Percentiles rank a stretch among this genome's conserved stretches.
These are phyloP conservation scores for Cylindricascospora bacillispora DNA, from an alignment of 1,139 yeast genomes.

Conservation along the genomic window DNA sequence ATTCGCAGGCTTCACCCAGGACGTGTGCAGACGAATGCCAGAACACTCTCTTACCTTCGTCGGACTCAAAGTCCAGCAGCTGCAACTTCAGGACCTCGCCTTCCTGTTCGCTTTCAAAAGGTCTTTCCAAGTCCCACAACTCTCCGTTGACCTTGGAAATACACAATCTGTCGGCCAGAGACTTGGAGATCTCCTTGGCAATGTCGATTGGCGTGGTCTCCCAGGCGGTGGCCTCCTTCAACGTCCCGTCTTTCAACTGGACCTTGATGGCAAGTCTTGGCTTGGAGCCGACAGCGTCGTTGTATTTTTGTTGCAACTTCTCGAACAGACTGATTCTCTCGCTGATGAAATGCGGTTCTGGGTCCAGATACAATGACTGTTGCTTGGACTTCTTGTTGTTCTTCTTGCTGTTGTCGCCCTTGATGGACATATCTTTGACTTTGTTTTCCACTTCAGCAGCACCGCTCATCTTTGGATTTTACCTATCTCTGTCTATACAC, in stretches of 20 bases:
- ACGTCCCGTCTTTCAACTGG: slow-evolving; percentile 77
- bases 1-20: slow-evolving; percentile 95
- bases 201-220: slow-evolving; percentile 85
- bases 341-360: slow-evolving; percentile 73
- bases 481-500: neutral
- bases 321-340: slow-evolving; percentile 73
- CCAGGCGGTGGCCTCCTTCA: slow-evolving; percentile 69
- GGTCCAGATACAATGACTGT: slow-evolving; percentile 44
- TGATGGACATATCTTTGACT: slow-evolving; percentile 29
- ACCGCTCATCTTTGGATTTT: slow-evolving; percentile 9
- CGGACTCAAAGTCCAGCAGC: slow-evolving; percentile 65
- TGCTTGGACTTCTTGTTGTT: slow-evolving; percentile 22
- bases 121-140: slow-evolving; percentile 94
- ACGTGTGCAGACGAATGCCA: slow-evolving; percentile 99
- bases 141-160: slow-evolving; percentile 83
- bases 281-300: slow-evolving; percentile 54
- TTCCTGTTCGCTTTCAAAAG: slow-evolving; percentile 50
- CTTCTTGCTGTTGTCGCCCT: slow-evolving; percentile 28
- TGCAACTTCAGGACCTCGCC: slow-evolving; percentile 37
- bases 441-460: slow-evolving; percentile 35
- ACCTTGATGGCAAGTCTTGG: slow-evolving; percentile 54
- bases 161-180: slow-evolving; percentile 78
- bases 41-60: slow-evolving; percentile 89
- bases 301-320: slow-evolving; percentile 64
- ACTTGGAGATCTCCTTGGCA: slow-evolving; percentile 74